These are phyloP conservation scores for Plenodomus tracheiphilus DNA, from an alignment of 2,329 filamentous ascomycete species.

Conservation along the genomic window DNA sequence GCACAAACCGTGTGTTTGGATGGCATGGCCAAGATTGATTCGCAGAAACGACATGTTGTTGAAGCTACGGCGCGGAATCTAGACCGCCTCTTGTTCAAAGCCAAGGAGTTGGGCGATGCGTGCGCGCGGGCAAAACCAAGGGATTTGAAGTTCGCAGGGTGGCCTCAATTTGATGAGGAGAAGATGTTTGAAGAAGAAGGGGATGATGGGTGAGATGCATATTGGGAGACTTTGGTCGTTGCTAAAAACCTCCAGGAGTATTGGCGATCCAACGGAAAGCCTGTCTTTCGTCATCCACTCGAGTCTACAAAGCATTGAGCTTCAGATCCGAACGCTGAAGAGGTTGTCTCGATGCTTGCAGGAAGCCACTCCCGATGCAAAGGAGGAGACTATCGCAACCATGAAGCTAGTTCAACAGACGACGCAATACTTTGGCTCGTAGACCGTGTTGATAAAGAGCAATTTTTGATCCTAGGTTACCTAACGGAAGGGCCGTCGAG, in stretches of 20 bases:
- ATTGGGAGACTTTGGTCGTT: not conserved
- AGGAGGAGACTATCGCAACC: constrained; percentile 20
- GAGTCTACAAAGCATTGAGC: constrained; percentile 25
- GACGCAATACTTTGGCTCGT: constrained; percentile 24
- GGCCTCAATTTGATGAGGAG: constrained; percentile 13
- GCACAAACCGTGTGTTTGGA: constrained; percentile 22
- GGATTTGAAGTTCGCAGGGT: constrained; percentile 22
- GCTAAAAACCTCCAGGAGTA: not conserved
- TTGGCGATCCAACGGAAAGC: constrained; percentile 20
- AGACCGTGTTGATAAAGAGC: constrained; percentile 16
- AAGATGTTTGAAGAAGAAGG: constrained; percentile 7
- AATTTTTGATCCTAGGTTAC: constrained; percentile 18
- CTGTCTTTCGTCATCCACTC: constrained; percentile 24
- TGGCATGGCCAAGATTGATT: constrained; percentile 17
- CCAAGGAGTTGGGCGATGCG: constrained; percentile 12
- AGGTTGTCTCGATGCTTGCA: constrained; percentile 27
- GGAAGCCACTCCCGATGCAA: constrained; percentile 25
- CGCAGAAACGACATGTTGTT: constrained; percentile 12
- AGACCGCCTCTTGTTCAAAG: constrained; percentile 16
- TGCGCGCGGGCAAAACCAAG: constrained; percentile 22
- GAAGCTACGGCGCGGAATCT: constrained; percentile 20
- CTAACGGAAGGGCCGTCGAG: constrained; percentile 22
- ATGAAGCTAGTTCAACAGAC: constrained; percentile 20
- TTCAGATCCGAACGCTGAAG: constrained; percentile 28
- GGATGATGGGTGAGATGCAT: constrained; percentile 3